Evolutionary conservation across 495 filamentous ascomycete species (phyloP), one percentile per base, ranked within the genome.

Genomic region (Ascobolus immersus): DNA sequence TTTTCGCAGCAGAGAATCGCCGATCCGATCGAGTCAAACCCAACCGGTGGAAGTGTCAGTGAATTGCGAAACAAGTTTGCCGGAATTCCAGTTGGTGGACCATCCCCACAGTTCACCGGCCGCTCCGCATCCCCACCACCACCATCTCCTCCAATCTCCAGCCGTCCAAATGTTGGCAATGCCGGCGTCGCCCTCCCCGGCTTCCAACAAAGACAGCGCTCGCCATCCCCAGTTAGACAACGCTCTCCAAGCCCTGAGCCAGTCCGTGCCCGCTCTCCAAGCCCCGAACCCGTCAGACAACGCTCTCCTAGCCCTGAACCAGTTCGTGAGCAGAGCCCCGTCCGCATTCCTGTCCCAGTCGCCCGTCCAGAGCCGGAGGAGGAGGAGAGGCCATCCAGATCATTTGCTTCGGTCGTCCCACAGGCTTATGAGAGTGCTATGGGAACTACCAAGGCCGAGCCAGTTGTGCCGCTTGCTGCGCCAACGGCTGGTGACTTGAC

Each of bases 281-380:
- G 68, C 11, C 69, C 15, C 58, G 59, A 17, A 60, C 61, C 18
- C 61, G 66, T 19, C 70, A 67, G 31, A 70, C 71, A 22, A 68
- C 62, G 21, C 71, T 71, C 25, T 56, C 60, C 47, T 11, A 59
- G 63, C 8, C 65, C 66, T 17, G 44, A 44, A n/a, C n/a, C n/a
- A n/a, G n/a, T n/a, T n/a, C n/a, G n/a, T n/a, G n/a, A n/a, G n/a
- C n/a, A n/a, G n/a, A 41, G 38, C 37, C 86, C 89, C 8, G 71
- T 90, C 39, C 73, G 76, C 25, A 61, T 94, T 42, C 81, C 80
- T 13, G 72, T 89, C 56, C 89, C 86, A 1, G 75, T 94, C 38
- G 59, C 67, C 21, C 71, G 77, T 23, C 55, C 64, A 2, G 59
- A 67, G 32, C 61, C 12, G 58, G 70, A 38, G 40, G 60, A 32